Conservation (phyloP, 176 grass and related monocot genomes). For the Lolium perenne region DNA sequence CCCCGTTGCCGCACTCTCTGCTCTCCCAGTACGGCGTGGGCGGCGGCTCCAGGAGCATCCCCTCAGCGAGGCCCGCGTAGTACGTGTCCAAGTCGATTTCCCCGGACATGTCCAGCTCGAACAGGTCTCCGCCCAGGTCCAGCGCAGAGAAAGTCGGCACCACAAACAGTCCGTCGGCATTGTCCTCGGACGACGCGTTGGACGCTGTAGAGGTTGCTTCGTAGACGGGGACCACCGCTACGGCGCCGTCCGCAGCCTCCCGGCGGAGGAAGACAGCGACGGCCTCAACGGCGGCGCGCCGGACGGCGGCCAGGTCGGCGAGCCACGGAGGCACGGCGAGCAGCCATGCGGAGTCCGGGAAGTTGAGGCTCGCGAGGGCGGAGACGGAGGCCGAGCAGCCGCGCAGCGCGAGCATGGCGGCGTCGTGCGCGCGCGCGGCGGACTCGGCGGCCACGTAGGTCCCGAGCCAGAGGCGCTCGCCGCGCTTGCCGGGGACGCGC, state of each 20-base stretch:
- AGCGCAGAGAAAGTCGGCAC: not conserved
- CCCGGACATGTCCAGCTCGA: constrained; percentile 38
- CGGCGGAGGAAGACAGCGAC: constrained; percentile 36
- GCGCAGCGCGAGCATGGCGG: not conserved
- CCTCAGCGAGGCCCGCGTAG: constrained; percentile 55
- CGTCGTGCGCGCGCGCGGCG: constrained; percentile 35
- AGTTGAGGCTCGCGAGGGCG: constrained; percentile 49
- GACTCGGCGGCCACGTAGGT: constrained; percentile 64
- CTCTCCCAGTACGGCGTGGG: constrained; percentile 36
- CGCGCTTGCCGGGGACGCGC: too few species aligned
- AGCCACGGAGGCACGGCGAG: constrained; percentile 34
- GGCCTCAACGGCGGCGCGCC: constrained; percentile 48
- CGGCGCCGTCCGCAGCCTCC: not conserved
- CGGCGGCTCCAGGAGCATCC: constrained; percentile 54
- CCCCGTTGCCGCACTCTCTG: constrained; percentile 29
- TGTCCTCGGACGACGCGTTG: not conserved
- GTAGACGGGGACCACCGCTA: not conserved
- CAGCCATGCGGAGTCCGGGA: constrained; percentile 58
- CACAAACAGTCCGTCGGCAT: not conserved
- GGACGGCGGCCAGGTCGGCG: constrained; percentile 37
- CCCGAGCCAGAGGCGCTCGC: constrained; percentile 37
- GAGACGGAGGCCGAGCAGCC: not conserved
- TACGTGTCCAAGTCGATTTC: constrained; percentile 43
- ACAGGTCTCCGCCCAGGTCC: not conserved
- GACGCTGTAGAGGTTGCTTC: not conserved